Conservation (phyloP, 2,329 filamentous ascomycete genomes). For the Aspergillus pseudotamarii region DNA sequence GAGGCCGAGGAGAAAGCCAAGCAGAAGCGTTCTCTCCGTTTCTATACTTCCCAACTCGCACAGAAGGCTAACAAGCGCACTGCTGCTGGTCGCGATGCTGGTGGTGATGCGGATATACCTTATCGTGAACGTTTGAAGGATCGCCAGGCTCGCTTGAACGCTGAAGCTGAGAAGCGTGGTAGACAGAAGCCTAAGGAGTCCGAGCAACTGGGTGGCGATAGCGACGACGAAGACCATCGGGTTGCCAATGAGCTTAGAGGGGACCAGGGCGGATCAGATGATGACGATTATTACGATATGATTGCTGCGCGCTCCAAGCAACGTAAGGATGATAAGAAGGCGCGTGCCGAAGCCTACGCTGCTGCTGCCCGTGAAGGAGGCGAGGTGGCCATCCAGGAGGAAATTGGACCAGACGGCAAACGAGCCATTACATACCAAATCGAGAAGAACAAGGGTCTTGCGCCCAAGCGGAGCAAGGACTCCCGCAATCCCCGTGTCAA, state of each 20-base stretch:
- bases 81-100: conserved; percentile 64
- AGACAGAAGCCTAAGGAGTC: conserved; percentile 64
- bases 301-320: conserved; percentile 63
- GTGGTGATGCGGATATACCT: conserved; percentile 64
- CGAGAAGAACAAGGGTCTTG: conserved; percentile 95
- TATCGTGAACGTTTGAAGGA: conserved; percentile 87
- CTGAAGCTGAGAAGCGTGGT: conserved; percentile 84
- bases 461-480: conserved; percentile 89
- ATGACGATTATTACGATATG: conserved; percentile 80
- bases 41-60: conserved; percentile 97
- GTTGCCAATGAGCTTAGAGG: conserved; percentile 53
- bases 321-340: conserved; percentile 74
- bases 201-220: conserved; percentile 70
- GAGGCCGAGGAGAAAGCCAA: conserved; percentile 84
- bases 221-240: conserved; percentile 65
- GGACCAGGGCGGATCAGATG: conserved; percentile 42
- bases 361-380: conserved; percentile 59
- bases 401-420: conserved; percentile 80
- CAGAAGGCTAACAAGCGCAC: conserved; percentile 86
- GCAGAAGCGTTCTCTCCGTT: conserved; percentile 89
- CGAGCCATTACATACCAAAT: conserved; percentile 91
- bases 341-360: conserved; percentile 60
- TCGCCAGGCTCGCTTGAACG: conserved; percentile 80
- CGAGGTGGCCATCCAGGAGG: conserved; percentile 66
- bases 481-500: conserved; percentile 94